Conservation (phyloP, 495 filamentous ascomycete genomes). For the Hamigera avellanea region DNA sequence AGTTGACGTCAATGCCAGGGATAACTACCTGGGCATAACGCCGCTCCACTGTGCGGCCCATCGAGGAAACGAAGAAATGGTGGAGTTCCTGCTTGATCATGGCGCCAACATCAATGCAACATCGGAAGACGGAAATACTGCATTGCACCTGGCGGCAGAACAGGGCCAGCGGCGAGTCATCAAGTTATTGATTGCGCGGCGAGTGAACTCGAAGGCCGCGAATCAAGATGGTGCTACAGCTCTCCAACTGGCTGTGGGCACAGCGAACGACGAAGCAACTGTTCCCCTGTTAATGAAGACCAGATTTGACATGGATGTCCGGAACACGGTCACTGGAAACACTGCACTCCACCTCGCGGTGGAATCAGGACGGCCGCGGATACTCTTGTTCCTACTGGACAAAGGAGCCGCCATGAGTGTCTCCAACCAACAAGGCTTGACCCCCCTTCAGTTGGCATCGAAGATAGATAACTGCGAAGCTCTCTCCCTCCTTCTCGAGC, state of each 20-base stretch:
- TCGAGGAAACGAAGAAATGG: slow-evolving; percentile 27
- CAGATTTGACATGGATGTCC: slow-evolving; percentile 13
- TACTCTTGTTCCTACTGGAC: slow-evolving; percentile 19
- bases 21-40: slow-evolving; percentile 13
- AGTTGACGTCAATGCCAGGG: slow-evolving; percentile 10
- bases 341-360: slow-evolving; percentile 25
- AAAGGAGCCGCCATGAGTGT: slow-evolving; percentile 15
- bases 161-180: slow-evolving; percentile 19
- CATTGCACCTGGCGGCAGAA: slow-evolving; percentile 17
- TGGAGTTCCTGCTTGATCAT: slow-evolving; percentile 21
- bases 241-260: slow-evolving; percentile 21
- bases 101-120: slow-evolving; percentile 14
- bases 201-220: slow-evolving; percentile 9
- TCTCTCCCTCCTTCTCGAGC: slow-evolving; percentile 16
- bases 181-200: slow-evolving; percentile 10
- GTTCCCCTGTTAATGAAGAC: slow-evolving; percentile 18
- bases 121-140: slow-evolving; percentile 13
- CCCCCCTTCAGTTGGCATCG: slow-evolving; percentile 20
- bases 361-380: slow-evolving; percentile 12
- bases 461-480: slow-evolving; percentile 22
- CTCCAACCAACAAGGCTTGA: slow-evolving; percentile 14
- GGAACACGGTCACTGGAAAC: slow-evolving; percentile 16
- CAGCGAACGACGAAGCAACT: slow-evolving; percentile 16
- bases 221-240: slow-evolving; percentile 8
- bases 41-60: slow-evolving; percentile 26